Percentiles rank a stretch among this genome's conserved stretches.
phyloP scores from a whole-genome alignment of 2,329 filamentous ascomycete genomes.

The Calonectria pseudoturangicola region DNA sequence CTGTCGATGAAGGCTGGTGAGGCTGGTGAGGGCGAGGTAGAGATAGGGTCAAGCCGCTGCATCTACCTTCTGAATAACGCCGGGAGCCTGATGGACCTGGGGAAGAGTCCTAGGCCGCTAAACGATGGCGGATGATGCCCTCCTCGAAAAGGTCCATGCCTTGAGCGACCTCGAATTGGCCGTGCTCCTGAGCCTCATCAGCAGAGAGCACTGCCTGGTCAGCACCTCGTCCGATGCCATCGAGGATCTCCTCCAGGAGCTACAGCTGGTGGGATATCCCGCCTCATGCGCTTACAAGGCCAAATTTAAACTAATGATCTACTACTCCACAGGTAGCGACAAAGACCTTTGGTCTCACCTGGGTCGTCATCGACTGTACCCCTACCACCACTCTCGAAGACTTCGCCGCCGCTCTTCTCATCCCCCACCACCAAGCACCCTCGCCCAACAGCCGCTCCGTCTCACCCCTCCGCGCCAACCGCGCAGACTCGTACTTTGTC shows the following conservation, averaged over 20 bases:
- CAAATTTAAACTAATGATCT: not conserved
- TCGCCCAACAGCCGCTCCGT: conserved; percentile 53
- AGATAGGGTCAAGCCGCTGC: conserved; percentile 35
- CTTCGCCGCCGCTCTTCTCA: conserved; percentile 83
- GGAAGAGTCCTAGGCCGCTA: conserved; percentile 47
- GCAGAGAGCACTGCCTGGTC: conserved; percentile 91
- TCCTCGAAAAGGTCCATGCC: conserved; percentile 82
- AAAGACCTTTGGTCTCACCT: conserved; percentile 83
- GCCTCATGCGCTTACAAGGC: not conserved
- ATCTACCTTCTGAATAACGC: conserved; percentile 13
- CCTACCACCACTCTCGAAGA: conserved; percentile 85
- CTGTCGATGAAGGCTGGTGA: conserved; percentile 25
- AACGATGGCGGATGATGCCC: conserved; percentile 76
- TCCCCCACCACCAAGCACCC: conserved; percentile 52
- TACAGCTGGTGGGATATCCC: conserved; percentile 75
- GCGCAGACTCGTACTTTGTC: conserved; percentile 58
- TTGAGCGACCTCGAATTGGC: conserved; percentile 93
- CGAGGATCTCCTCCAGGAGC: conserved; percentile 82
- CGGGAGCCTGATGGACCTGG: conserved; percentile 54
- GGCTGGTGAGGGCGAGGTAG: not conserved
- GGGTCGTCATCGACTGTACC: conserved; percentile 83
- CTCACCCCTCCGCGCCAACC: conserved; percentile 52
- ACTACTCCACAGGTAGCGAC: conserved; percentile 72
- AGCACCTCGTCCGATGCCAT: conserved; percentile 79
- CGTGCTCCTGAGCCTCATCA: conserved; percentile 85